Base-by-base conservation (phyloP, 179 eudicot species). In the Camellia oleifera region DNA sequence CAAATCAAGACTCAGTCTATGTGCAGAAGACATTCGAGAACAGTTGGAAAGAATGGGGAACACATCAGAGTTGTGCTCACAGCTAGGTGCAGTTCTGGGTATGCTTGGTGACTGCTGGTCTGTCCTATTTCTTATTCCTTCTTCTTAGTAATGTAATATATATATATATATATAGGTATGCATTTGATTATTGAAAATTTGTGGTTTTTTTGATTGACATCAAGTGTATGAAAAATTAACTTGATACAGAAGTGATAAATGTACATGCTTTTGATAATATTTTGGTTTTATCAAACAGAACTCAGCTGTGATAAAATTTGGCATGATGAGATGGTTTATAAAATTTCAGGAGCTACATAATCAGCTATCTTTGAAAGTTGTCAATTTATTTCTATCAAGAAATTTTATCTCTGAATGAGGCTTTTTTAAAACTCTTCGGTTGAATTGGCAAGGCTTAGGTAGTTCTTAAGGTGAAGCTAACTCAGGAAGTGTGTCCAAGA, bases 21-120 rank as follows among this genome's bases (percentile, higher is more conserved):
- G 98, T 85, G 97, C 90, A 45, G 84, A 88, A 76, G 98, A 95
- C 81, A 88, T 95, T 69, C 88, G 91, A 83, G 98, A 93, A 80
- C 95, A 93, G 72, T 80, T 95, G 74, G 88, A 90, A 82, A 84
- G 82, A 80, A 78, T 81, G 77, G 89, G 89, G 76, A 81, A 87
- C 82, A 90, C 92, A 84, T 84, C 94, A 26, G 98, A 95, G 72
- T 74, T 95, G 81, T 92, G 95, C 83, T 93, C 98, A 70, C 98
- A 93, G 83, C 88, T 95, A 32, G 98, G 98, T 72, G 98, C 98
- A 50, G 97, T 93, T 56, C 83, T 95, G 84, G 98, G 98, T 42
- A 92, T 91, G 90, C 94, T 95, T 64, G 98, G 98, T 77, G 98
- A 95, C 85, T 95, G 98, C 88, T 92, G 98, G 98, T 95, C 63